Base-by-base conservation (phyloP, 2,329 filamentous ascomycete species). In the Bipolaris oryzae region DNA sequence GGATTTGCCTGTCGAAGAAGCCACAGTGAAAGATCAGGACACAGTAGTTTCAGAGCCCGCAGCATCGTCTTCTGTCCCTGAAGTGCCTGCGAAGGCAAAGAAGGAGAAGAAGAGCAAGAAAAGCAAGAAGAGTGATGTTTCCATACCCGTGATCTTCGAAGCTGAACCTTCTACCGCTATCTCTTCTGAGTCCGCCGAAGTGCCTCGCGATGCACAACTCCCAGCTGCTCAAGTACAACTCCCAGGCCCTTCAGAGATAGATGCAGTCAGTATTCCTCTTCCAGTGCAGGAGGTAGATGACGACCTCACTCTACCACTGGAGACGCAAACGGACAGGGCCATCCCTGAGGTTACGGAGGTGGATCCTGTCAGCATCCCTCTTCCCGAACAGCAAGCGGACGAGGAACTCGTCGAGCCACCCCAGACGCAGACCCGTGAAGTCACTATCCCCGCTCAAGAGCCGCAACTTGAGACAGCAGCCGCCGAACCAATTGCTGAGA, bases 71-170 rank as follows among this genome's bases (percentile, higher is more conserved):
- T 20, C 53, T 16, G 28, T 23, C 11, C 48, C 25, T n/a, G 61
- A 62, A 33, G 57, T 61, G 20, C 38, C 60, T 9, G 31, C 59
- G 1, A 63, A 61, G 47, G 64, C 63, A 18, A 70, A 71, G 52
- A 69, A 69, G 42, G 44, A 52, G 43, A 69, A 68, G 49, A 71
- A 68, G 53, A 49, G 34, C 48, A 66, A 67, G 53, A 55, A 42
- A 31, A 64, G 61, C 9, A 55, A 42, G 34, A 64, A 61, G 54
- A 68, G 55, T 23, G 61, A 55, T 28, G 20, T 51, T 5, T 49
- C 58, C n/a, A 62, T 55, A 6, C 58, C 55, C 5, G 53, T 54
- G 13, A 23, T 44, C 7, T 1, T 31, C 23, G 57, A 61, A 33
- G 21, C 28, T 13, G 53, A 53, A 5, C 18, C 38, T 23, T 18